phyloP scores from a whole-genome alignment of 768 basidiomycete genomes.

The Lactifluus subvellereus region DNA sequence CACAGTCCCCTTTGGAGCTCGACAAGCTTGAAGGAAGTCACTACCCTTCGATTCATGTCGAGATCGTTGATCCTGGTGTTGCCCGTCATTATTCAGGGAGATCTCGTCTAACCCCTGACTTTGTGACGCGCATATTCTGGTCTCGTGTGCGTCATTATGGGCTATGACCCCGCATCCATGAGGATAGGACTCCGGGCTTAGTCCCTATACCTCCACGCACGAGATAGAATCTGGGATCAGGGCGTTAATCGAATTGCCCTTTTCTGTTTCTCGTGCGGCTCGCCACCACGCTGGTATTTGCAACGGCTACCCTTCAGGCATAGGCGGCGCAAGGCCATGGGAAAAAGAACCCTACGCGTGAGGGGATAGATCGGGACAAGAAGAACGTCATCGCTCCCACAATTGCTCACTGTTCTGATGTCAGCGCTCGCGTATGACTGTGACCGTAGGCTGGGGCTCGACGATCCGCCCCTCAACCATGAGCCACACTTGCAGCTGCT shows the following conservation, averaged over 20 bases:
- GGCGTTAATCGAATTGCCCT: not conserved
- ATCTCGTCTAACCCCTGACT: not conserved
- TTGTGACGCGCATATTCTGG: not conserved
- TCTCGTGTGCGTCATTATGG: not conserved
- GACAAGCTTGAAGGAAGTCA: not conserved
- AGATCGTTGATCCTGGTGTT: not conserved
- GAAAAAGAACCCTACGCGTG: not conserved
- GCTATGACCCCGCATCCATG: not conserved
- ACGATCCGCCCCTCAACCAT: not conserved
- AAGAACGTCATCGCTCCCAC: not conserved
- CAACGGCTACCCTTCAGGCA: not conserved
- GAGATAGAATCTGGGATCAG: not conserved
- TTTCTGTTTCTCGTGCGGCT: not conserved
- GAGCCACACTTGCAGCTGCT: not conserved
- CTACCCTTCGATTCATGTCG: not conserved
- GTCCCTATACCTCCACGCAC: not conserved
- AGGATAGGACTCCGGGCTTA: not conserved
- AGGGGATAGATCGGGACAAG: not conserved
- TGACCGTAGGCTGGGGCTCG: not conserved
- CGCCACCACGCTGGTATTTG: not conserved
- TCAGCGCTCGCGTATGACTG: not conserved
- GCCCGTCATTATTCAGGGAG: no score
- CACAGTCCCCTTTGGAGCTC: not conserved
- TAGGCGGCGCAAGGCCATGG: not conserved
- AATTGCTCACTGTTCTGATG: not conserved